Evolutionary conservation across 352 stramenopile species (phyloP), one percentile per base, ranked within the genome.

Genomic region (Pythium phragmitis): DNA sequence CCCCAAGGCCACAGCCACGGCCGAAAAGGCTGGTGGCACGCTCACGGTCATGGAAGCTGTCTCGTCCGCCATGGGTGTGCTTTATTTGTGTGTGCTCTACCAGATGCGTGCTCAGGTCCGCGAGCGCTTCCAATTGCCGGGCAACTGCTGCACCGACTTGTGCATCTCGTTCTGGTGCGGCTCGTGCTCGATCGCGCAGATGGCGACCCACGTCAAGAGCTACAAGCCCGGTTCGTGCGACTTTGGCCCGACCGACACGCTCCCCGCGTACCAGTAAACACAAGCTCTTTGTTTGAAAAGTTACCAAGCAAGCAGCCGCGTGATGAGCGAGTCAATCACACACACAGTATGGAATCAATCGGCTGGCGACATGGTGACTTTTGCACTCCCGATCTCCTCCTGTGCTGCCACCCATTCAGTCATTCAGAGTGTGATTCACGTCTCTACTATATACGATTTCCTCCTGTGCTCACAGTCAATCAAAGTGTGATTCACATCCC

Each of bases 191-290:
- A 77, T 82, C 36, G 77, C 80, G n/a, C 80, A 90, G 60, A 82
- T 90, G 68, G 77, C 76, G 2, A 74, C 78, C 21, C 80, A 90
- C 52, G 69, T 84, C 55, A 82, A 81, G 54, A 85, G 77, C 63
- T 88, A 87, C 67, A 69, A 34, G 37, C 76, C 79, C 2, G 68
- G 77, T 14, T 72, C 69, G 37, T 90, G 79, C 60, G 65, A 68
- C n/a, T 86, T 88, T 48, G 63, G 70, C 26, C 37, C 61, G 14
- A 76, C 76, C 1, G 80, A 89, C 63, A 79, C 60, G n/a, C 41
- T 88, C 46, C 79, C 77, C 42, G 70, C 52, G 28, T 77, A 69
- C 43, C 34, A 17, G 7, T 39, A 13, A 39, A 14, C 11, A 39
- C 0, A 12, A 50, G 26, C 69, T 14, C 7, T 52, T 21, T 82